Conservation (phyloP, 2,329 filamentous ascomycete species). For the Penicillium corylophilum region DNA sequence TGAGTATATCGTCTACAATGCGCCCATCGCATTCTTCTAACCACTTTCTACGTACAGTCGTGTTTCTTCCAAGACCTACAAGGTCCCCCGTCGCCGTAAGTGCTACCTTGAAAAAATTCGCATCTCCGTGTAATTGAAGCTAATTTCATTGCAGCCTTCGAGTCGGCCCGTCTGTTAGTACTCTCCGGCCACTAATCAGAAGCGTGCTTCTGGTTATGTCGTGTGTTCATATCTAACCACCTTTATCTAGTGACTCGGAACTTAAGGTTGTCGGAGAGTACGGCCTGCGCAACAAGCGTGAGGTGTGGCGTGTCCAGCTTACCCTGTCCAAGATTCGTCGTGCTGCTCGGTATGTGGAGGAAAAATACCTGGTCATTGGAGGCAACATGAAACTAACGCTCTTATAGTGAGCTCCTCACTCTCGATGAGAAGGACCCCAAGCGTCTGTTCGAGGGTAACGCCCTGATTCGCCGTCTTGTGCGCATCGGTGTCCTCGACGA, state of each 20-base stretch:
- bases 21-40: constrained; percentile 39
- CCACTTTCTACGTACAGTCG: constrained; percentile 41
- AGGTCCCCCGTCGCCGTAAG: constrained; percentile 86
- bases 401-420: constrained; percentile 89
- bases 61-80: constrained; percentile 99
- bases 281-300: constrained; percentile 99
- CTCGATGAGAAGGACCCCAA: constrained; percentile 99
- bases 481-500: constrained; percentile 99
- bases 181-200: constrained; percentile 87
- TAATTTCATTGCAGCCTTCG: constrained; percentile 66
- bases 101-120: constrained; percentile 25
- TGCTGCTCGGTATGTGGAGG: constrained; percentile 85
- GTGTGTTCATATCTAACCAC: constrained; percentile 73
- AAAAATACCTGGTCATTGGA: constrained; percentile 1
- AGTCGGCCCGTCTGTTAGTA: constrained; percentile 99
- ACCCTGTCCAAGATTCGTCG: constrained; percentile 99
- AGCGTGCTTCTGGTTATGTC: constrained; percentile 98
- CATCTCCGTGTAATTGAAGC: constrained; percentile 21
- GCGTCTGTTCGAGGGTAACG: constrained; percentile 99
- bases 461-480: constrained; percentile 99
- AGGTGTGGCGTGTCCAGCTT: constrained; percentile 99
- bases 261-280: constrained; percentile 99
- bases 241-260: constrained; percentile 84
- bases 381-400: neutral
- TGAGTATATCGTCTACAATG: constrained; percentile 37